phyloP scores from a whole-genome alignment of 2,329 filamentous ascomycete species.

The Cercospora sp. region DNA sequence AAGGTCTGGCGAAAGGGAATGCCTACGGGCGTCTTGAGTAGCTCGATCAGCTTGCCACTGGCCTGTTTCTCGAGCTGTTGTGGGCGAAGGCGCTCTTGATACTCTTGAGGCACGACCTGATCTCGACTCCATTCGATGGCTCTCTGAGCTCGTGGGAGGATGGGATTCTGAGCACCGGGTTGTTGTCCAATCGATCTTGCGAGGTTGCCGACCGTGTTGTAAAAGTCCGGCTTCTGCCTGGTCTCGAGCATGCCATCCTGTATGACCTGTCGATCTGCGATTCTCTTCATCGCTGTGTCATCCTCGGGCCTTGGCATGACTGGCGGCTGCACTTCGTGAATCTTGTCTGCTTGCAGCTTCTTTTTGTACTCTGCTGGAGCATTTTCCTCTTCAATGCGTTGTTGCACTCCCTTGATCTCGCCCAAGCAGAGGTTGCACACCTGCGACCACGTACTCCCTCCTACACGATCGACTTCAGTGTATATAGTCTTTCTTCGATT shows the following conservation, averaged over 20 bases:
- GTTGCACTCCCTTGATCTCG: constrained; percentile 66
- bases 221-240: constrained; percentile 22
- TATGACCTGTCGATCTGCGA: constrained; percentile 31
- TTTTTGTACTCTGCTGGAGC: constrained; percentile 25
- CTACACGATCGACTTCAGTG: constrained; percentile 77
- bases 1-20: constrained; percentile 70
- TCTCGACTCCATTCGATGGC: constrained; percentile 33
- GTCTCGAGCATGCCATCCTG: constrained; percentile 31
- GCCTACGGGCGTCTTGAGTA: constrained; percentile 59
- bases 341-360: constrained; percentile 21
- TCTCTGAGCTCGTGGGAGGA: constrained; percentile 41
- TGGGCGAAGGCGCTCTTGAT: constrained; percentile 54
- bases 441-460: constrained; percentile 79
- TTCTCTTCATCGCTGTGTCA: constrained; percentile 30
- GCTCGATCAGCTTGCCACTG: constrained; percentile 42
- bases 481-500: constrained; percentile 80
- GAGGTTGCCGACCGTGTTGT: constrained; percentile 45
- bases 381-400: constrained; percentile 60
- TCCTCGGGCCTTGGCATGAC: constrained; percentile 32
- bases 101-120: constrained; percentile 42
- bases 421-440: constrained; percentile 69
- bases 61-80: constrained; percentile 52
- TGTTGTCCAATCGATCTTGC: constrained; percentile 53
- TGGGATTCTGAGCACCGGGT: constrained; percentile 40
- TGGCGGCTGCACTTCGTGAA: constrained; percentile 25